Conservation (phyloP, 306 rosid genomes). For the Cucurbita argyrosperma region DNA sequence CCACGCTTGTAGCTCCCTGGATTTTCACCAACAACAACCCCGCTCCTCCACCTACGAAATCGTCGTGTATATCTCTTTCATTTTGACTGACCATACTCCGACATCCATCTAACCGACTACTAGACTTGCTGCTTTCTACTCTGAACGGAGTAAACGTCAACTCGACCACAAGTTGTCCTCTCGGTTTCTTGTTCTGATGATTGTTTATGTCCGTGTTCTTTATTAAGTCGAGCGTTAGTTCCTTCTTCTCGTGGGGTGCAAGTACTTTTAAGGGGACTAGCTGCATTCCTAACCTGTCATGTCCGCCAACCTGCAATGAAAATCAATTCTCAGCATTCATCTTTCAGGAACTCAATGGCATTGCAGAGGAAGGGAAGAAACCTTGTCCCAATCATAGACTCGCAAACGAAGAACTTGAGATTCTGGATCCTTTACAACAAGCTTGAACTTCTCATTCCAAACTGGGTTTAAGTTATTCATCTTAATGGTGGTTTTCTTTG, state of each 20-base stretch:
- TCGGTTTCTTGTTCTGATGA: conserved; percentile 43
- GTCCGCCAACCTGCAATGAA: conserved; percentile 51
- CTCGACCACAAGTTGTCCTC: conserved; percentile 71
- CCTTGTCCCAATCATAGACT: conserved; percentile 97
- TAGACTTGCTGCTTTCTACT: conserved; percentile 38
- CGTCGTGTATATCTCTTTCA: conserved; percentile 15
- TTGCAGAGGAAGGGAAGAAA: conserved; percentile 12
- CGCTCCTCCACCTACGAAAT: conserved; percentile 46
- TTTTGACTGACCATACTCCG: conserved; percentile 25
- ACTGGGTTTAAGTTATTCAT: conserved; percentile 70
- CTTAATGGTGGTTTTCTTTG: conserved; percentile 71
- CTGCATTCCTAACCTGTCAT: conserved; percentile 85
- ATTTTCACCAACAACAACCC: conserved; percentile 60
- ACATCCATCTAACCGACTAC: conserved; percentile 17
- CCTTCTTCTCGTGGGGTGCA: conserved; percentile 48
- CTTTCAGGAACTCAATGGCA: background rate
- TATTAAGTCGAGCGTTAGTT: conserved; percentile 52
- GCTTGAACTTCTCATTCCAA: conserved; percentile 90
- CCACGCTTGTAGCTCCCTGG: conserved; percentile 67
- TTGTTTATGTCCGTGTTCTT: conserved; percentile 53
- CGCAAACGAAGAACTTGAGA: conserved; percentile 80
- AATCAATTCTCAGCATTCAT: background rate
- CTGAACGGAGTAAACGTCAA: conserved; percentile 64
- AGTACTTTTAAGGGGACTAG: conserved; percentile 59
- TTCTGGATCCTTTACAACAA: conserved; percentile 70